Percentiles rank a stretch among this genome's conserved stretches.
Evolutionary conservation across 805 yeast species (phyloP).

Genomic region (Isabelozyma rhagii): DNA sequence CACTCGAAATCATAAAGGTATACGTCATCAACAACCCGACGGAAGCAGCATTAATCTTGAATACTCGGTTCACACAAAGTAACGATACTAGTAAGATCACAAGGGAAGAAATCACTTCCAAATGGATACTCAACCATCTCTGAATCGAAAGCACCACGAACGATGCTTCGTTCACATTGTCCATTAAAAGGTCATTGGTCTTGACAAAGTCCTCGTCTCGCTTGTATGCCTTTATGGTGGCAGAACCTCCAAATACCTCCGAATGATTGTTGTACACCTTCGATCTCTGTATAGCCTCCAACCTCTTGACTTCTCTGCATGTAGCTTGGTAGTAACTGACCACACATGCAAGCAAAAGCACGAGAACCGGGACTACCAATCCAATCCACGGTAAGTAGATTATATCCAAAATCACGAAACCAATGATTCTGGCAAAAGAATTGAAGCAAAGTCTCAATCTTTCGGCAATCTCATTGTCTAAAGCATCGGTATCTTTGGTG

Average conservation of each 20-base stretch:
- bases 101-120: slow-evolving; percentile 12
- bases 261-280: slow-evolving; percentile 68
- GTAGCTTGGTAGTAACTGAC: slow-evolving; percentile 65
- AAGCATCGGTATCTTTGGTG: slow-evolving; percentile 76
- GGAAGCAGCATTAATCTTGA: slow-evolving; percentile 16
- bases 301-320: slow-evolving; percentile 70
- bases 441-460: slow-evolving; percentile 55
- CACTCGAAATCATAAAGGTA: slow-evolving; percentile 42
- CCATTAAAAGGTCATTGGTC: slow-evolving; percentile 44
- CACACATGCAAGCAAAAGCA: slow-evolving; percentile 38
- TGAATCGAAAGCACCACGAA: slow-evolving; percentile 16
- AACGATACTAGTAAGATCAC: slow-evolving; percentile 12
- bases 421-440: slow-evolving; percentile 50
- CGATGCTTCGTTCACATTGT: slow-evolving; percentile 43
- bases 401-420: slow-evolving; percentile 61
- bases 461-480: slow-evolving; percentile 72
- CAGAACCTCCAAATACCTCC: slow-evolving; percentile 65
- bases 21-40: slow-evolving; percentile 19
- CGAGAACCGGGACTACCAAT: slow-evolving; percentile 56
- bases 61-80: slow-evolving; percentile 17
- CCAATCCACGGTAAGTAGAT: slow-evolving; percentile 77
- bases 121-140: slow-evolving; percentile 16
- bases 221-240: slow-evolving; percentile 60
- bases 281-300: slow-evolving; percentile 71
- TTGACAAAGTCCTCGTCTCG: slow-evolving; percentile 43